Evolutionary conservation across 129 eudicot species (phyloP), one percentile per base, ranked within the genome.

Genomic region (Flaveria sonorensis): DNA sequence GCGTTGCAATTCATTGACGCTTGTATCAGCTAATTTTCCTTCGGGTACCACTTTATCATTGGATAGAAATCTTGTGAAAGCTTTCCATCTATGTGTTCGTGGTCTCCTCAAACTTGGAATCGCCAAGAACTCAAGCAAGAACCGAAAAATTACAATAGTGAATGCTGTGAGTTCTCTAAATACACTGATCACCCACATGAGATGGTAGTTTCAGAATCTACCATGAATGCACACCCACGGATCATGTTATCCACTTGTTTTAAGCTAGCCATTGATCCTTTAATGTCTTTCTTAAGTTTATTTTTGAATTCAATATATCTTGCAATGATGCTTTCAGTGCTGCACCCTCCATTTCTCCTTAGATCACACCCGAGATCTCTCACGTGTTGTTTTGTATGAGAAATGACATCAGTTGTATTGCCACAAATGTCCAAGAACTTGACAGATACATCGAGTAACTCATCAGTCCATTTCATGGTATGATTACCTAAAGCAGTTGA

Each of bases 341-440:
- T 50, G 20, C 56, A 61, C 32, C 77, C 79, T 2, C 69, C 82
- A 4, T 74, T 82, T 70, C 63, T 70, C 72, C 83, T 78, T 16
- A 79, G 57, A 68, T 68, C 61, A 39, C 84, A 82, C 13, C 23
- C 70, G 7, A 75, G 55, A 48, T 74, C 81, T 79, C 53, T 18
- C 68, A 74, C 12, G 11, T 43, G 28, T 8, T 52, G 79, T 71
- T 53, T 82, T 20, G 71, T 73, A 23, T 70, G 73, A 51, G 61
- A 47, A 73, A 75, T 68, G 26, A 71, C 12, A 10, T 86, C 85
- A 48, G 43, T 79, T 32, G 73, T 10, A 43, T 60, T 60, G 59
- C 77, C 60, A 43, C 85, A 86, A 57, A 79, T 70, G 43, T 79
- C 84, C 57, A 83, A 55, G 30, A 86, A 60, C 42, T 9, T 83